Percentiles rank a stretch among this genome's conserved stretches.
These are phyloP conservation scores for Lipomyces starkeyi DNA, from an alignment of 805 yeast genomes.

Conservation along the genomic window DNA sequence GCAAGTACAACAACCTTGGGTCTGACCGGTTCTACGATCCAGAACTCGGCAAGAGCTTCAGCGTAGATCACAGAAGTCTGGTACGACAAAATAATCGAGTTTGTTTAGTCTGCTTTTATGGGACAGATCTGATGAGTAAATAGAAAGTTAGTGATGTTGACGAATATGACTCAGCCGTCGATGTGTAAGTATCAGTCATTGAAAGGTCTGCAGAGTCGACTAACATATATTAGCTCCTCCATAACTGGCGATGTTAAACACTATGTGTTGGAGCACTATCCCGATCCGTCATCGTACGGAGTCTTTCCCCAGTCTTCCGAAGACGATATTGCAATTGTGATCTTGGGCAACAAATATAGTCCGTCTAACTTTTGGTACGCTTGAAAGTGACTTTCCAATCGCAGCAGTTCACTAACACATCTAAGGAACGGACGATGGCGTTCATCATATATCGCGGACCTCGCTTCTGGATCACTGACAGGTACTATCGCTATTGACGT, in stretches of 20 bases:
- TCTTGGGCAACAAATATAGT: constrained; percentile 74
- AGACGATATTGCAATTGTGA: constrained; percentile 53
- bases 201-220: constrained; percentile 42
- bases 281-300: constrained; percentile 58
- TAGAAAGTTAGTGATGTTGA: constrained; percentile 62
- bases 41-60: constrained; percentile 55
- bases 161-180: constrained; percentile 42
- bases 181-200: constrained; percentile 33
- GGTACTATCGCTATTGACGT: constrained; percentile 73
- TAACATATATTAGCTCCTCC: constrained; percentile 46
- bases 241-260: constrained; percentile 46
- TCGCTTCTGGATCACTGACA: constrained; percentile 45
- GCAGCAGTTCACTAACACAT: constrained; percentile 57
- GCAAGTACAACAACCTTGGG: constrained; percentile 56
- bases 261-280: constrained; percentile 72
- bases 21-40: constrained; percentile 61
- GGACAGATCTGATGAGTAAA: constrained; percentile 38
- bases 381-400: constrained; percentile 53
- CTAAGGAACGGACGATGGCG: constrained; percentile 91
- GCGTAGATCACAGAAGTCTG: constrained; percentile 57
- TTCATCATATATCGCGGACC: constrained; percentile 61
- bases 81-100: constrained; percentile 20
- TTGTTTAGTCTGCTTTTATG: neutral
- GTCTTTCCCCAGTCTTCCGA: constrained; percentile 49
- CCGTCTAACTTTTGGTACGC: constrained; percentile 78